A percentile compares a stretch with the other conserved stretches of the same genome.
Conservation (phyloP, 306 rosid genomes). For the Prunus dulcis region DNA sequence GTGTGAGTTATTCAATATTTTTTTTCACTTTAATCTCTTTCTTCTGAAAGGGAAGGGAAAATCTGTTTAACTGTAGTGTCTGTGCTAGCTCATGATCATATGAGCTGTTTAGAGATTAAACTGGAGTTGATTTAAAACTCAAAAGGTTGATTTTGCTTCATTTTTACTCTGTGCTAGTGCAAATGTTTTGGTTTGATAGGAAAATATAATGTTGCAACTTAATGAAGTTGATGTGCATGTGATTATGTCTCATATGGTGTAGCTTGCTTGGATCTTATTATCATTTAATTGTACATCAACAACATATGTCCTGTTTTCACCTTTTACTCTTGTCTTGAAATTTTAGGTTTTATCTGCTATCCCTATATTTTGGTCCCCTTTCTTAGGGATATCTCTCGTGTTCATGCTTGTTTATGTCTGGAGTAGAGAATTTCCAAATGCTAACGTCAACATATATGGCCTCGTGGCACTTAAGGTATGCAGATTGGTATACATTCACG, state of each 20-base stretch:
- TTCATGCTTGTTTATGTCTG: slow-evolving; percentile 92
- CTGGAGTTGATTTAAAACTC: not conserved
- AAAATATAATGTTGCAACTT: not conserved
- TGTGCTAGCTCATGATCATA: not conserved
- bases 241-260: slow-evolving; percentile 5
- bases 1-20: slow-evolving; percentile 17
- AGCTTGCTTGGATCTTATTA: not conserved
- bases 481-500: not conserved
- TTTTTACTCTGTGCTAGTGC: not conserved
- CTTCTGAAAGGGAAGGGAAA: slow-evolving; percentile 5
- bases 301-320: slow-evolving; percentile 10
- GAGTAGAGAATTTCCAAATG: slow-evolving; percentile 98
- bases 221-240: not conserved
- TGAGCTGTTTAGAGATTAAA: not conserved
- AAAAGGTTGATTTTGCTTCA: not conserved
- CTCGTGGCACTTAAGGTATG: slow-evolving; percentile 84
- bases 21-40: slow-evolving; percentile 14
- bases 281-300: slow-evolving; percentile 16
- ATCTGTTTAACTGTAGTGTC: slow-evolving; percentile 1
- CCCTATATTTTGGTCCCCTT: slow-evolving; percentile 55
- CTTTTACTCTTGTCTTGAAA: not conserved
- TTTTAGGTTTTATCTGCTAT: slow-evolving; percentile 63
- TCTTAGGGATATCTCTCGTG: slow-evolving; percentile 81
- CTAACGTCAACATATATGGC: slow-evolving; percentile 81
- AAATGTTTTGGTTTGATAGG: too few relatives aligned